Base-by-base conservation (phyloP, 495 filamentous ascomycete species). In the Letharia columbiana region DNA sequence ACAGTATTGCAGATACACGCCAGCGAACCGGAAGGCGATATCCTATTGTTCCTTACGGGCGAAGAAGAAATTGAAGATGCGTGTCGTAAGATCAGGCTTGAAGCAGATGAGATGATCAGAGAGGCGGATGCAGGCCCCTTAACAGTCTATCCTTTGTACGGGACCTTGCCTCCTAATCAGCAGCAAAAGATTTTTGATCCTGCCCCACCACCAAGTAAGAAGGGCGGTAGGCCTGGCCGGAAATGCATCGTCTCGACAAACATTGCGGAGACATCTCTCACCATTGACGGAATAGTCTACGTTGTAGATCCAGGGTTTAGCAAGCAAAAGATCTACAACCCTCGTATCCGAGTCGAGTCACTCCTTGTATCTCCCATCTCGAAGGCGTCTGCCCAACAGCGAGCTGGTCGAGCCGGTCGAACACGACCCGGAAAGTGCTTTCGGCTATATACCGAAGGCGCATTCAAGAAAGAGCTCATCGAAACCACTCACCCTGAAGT, bases 271-370 rank as follows among this genome's bases (percentile, higher is more conserved):
- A 99, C 95, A 0, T 91, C 87, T 66, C 86, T 98, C 73, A 99
- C 95, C 49, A 99, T 99, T 62, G 95, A 99, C 74, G 95, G 95
- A 73, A 98, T 99, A 66, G 95, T 99, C 35, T 99, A 96, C 69
- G 95, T 99, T 23, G 92, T 99, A 12, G 95, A 99, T 73, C 94
- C 95, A 10, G 95, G 95, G 31, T 99, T 99, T 79, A 96, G 90
- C 75, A 99, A 99, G 81, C 95, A 99, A 75, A 99, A 99, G 78
- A 92, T 99, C 68, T 99, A 98, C 82, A 96, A 98, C 73, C 93
- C 95, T 35, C 87, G 95, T 62, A 90, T 96, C 64, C 89, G 95
- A 73, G 92, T 98, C 50, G 95, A 99, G 75, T 98, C 95, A 0
- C 80, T 99, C 3, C 80, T 99, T 8, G 92, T 99, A 8, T 96